These are phyloP conservation scores for Theileria annulata DNA, from an alignment of 169 alveolate genomes.

Conservation along the genomic window DNA sequence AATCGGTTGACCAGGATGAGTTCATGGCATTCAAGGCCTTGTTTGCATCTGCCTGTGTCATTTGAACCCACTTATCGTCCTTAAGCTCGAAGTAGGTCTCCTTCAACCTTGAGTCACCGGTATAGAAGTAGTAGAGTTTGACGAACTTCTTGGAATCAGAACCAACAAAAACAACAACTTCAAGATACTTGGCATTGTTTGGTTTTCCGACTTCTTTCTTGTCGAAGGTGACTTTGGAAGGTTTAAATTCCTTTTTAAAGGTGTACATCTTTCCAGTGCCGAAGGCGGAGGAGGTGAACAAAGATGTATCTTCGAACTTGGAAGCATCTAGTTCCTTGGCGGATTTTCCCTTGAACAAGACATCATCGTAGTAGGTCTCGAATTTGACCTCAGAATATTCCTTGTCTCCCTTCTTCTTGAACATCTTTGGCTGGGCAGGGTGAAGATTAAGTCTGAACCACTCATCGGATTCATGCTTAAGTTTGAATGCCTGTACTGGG, in stretches of 20 bases:
- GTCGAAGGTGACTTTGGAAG: neutral
- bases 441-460: neutral
- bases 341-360: neutral
- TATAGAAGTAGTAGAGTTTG: slow-evolving; percentile 4
- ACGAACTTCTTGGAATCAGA: slow-evolving; percentile 11
- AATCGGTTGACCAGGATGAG: neutral
- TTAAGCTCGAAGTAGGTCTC: slow-evolving; percentile 10
- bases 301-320: neutral
- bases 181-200: neutral
- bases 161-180: neutral
- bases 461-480: neutral
- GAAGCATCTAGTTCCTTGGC: slow-evolving; percentile 1
- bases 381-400: neutral
- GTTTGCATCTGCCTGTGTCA: neutral
- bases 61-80: neutral
- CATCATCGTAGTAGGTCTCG: slow-evolving; percentile 2
- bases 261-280: slow-evolving; percentile 17
- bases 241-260: neutral
- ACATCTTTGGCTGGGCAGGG: neutral
- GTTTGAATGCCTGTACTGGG: neutral
- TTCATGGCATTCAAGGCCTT: slow-evolving; percentile 10
- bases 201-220: slow-evolving; percentile 4
- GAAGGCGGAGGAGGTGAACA: neutral
- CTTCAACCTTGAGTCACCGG: slow-evolving; percentile 15
- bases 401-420: slow-evolving; percentile 18